These are phyloP conservation scores for Fragilariopsis cylindrus DNA, from an alignment of 108 stramenopile species.

Conservation along the genomic window DNA sequence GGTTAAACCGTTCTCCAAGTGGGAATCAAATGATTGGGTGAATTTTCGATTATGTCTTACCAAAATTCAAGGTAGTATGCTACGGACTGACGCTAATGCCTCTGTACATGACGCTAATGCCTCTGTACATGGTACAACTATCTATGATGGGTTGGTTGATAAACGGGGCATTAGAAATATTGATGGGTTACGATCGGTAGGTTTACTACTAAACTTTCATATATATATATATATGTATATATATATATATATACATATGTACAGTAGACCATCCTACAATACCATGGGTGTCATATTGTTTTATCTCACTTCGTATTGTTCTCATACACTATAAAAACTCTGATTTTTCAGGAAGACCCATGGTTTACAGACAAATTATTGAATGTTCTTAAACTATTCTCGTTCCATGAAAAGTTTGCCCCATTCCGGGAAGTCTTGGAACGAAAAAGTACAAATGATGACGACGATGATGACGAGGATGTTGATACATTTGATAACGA, in stretches of 20 bases:
- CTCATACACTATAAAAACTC: too few relatives aligned
- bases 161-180: neutral
- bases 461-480: constrained; percentile 9
- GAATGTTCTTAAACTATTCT: neutral
- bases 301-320: neutral
- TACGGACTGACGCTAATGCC: constrained; percentile 18
- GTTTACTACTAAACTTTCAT: neutral
- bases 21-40: constrained; percentile 21
- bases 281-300: too few relatives aligned
- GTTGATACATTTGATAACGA: neutral
- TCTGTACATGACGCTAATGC: too few relatives aligned
- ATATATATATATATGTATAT: neutral
- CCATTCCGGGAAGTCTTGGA: constrained; percentile 14
- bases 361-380: neutral
- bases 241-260: neutral
- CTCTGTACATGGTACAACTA: neutral
- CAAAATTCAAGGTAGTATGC: constrained; percentile 8
- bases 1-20: neutral
- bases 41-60: constrained; percentile 2
- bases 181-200: neutral
- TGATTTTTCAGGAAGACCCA: neutral
- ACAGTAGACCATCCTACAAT: too few relatives aligned
- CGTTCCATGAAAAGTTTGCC: constrained; percentile 8
- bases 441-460: neutral
- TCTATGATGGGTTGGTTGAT: neutral